Base-by-base conservation (phyloP, 139 green algal genomes). In the Chlorella sp. region DNA sequence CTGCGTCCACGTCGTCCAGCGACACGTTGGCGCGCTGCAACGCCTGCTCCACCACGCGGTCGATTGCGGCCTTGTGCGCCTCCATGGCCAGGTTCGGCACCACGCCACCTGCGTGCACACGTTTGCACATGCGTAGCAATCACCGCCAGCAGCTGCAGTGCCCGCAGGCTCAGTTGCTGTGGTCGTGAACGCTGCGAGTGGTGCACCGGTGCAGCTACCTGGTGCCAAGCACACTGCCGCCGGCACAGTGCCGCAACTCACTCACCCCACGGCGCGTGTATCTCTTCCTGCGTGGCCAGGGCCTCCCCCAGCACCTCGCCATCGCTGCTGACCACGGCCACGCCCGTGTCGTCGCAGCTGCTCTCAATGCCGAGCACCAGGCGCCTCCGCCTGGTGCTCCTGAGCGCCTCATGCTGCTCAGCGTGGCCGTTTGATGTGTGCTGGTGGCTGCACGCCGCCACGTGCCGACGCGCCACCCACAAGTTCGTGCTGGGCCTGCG, bases 311-410 rank as follows among this genome's bases (percentile, higher is more conserved):
- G 78, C 4, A 98, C 78, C 3, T 49, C 33, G 0, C 94, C 94
- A 27, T 85, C 74, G 10, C 73, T 78, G 1, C 74, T 87, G 22
- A 98, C 90, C 1, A 98, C 83, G 27, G 93, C 94, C 14, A 90
- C 92, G 3, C 82, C 94, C 1, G 94, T 98, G 87, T 98, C 94
- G 77, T 98, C 94, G 70, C 94, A 98, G 84, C 84, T 93, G 78
- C 83, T 94, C 76, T 98, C 94, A 49, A 98, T 98, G 69, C 94
- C 94, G 26, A 98, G 85, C 2, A 98, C 73, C 2, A 96, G 49
- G 1, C 31, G 59, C n/a, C n/a, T n/a, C n/a, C n/a, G n/a, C n/a
- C n/a, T n/a, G n/a, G n/a, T n/a, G n/a, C n/a, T n/a, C n/a, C n/a
- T n/a, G n/a, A n/a, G n/a, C n/a, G n/a, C n/a, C n/a, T n/a, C n/a